Base-by-base conservation (phyloP, 768 basidiomycete genomes). In the Dacryopinax spathularia region DNA sequence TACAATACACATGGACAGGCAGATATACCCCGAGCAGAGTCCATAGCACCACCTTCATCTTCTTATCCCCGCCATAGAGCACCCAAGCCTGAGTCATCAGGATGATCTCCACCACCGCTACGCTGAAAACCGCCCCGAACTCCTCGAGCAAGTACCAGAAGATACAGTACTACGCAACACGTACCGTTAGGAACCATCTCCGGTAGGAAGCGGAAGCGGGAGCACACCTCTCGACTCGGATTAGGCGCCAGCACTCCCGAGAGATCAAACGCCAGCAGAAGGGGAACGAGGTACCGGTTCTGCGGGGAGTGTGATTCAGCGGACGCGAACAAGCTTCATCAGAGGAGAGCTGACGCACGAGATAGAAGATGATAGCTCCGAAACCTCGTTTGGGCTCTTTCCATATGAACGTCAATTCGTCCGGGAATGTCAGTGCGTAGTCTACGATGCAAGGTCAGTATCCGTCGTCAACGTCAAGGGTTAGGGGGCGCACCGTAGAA, bases 101-200 rank as follows among this genome's bases (percentile, higher is more conserved):
- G 5, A 56, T 56, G 29, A 56, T 56, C 29, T 56, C 48, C 13
- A 56, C 48, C 6, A 56, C 25, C 29, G 48, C 48, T 13, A 56
- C 29, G 48, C 13, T 56, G 29, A 56, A 56, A 29, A 56, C 31
- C 25, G 48, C 48, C 15, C 48, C 48, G 48, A 56, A 56, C 25
- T 56, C 48, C 31, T 56, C 48, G 22, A 56, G 48, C 7, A 56
- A 29, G 29, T 56, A 56, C 48, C 48, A 56, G 48, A 56, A 56
- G 22, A 56, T 29, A 29, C 48, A 56, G 48, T 56, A 56, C 48
- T 56, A 20, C 15, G 13, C 5, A 9, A 10, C 5, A 31, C 5
- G 48, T 56, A 13, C 25, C 9, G 13, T 27, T 20, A 18, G 25
- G 13, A 27, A n/a, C n/a, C n/a, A n/a, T n/a, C n/a, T 25, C 3